These are phyloP conservation scores for Zizania palustris DNA, from an alignment of 202 grass and related monocot species.

Conservation along the genomic window DNA sequence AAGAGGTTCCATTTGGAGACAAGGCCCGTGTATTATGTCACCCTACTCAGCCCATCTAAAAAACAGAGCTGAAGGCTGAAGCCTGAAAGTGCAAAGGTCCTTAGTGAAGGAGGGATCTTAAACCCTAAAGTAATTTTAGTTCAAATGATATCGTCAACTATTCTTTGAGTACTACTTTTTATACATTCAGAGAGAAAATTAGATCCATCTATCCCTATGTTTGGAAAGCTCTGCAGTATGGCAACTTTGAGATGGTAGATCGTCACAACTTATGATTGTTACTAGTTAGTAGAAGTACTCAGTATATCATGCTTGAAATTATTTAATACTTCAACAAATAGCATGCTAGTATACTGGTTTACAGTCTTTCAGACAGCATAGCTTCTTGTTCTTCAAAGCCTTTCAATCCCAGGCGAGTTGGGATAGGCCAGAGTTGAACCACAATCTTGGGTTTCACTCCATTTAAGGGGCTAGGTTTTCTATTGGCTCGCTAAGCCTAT, in stretches of 20 bases:
- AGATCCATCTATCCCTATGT: neutral
- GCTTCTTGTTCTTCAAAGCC: too few relatives aligned
- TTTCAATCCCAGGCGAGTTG: too few relatives aligned
- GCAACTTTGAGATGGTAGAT: neutral
- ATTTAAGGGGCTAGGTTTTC: too few relatives aligned
- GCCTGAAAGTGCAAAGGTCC: neutral
- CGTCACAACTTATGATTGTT: neutral
- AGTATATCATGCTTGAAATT: neutral
- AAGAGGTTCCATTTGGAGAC: neutral
- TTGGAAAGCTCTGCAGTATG: neutral
- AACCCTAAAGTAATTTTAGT: neutral
- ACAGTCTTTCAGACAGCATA: too few relatives aligned
- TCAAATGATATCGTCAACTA: neutral
- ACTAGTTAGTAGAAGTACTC: neutral
- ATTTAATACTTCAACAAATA: neutral
- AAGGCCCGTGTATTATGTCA: neutral
- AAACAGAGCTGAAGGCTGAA: too few relatives aligned
- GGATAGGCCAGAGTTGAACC: too few relatives aligned
- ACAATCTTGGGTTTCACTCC: too few relatives aligned
- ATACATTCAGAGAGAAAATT: neutral
- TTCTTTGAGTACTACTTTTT: neutral
- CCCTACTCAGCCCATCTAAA: neutral
- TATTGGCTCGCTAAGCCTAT: too few relatives aligned
- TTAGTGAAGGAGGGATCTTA: neutral
- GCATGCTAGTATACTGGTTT: neutral